Evolutionary conservation across 1,284 basidiomycete species (phyloP).

Genomic region (Malassezia sympodialis): DNA sequence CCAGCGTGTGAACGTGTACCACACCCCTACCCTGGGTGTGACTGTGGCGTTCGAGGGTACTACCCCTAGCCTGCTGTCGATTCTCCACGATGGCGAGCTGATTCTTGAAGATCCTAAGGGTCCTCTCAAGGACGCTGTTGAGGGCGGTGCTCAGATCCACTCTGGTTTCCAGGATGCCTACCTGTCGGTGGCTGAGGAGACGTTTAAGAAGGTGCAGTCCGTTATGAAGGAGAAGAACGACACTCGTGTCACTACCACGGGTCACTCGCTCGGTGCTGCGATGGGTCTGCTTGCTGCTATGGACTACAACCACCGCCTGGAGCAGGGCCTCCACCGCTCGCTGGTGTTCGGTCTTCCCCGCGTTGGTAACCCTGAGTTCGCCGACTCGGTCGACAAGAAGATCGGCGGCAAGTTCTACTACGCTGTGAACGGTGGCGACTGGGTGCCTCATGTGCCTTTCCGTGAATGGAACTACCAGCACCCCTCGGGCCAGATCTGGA

Average conservation of each 20-base stretch:
- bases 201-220: conserved; percentile 22
- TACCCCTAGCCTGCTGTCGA: conserved; percentile 24
- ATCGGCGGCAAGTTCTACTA: conserved; percentile 23
- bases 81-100: conserved; percentile 28
- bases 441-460: conserved; percentile 26
- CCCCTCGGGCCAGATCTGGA: conserved; percentile 31
- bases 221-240: conserved; percentile 18
- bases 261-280: conserved; percentile 36
- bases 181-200: conserved; percentile 22
- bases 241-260: conserved; percentile 21
- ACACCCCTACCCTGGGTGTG: conserved; percentile 23
- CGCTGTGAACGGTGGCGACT: conserved; percentile 29
- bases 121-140: conserved; percentile 19
- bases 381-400: conserved; percentile 25
- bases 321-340: conserved; percentile 15
- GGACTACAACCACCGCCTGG: conserved; percentile 26
- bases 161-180: conserved; percentile 34
- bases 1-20: conserved; percentile 25
- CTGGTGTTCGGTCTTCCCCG: conserved; percentile 31
- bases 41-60: conserved; percentile 33
- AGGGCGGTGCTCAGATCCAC: conserved; percentile 19
- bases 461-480: conserved; percentile 24
- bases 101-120: conserved; percentile 17
- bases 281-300: conserved; percentile 30
- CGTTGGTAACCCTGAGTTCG: conserved; percentile 26